Conservation (phyloP, 345 rosid genomes). For the Populus pruinosa region DNA sequence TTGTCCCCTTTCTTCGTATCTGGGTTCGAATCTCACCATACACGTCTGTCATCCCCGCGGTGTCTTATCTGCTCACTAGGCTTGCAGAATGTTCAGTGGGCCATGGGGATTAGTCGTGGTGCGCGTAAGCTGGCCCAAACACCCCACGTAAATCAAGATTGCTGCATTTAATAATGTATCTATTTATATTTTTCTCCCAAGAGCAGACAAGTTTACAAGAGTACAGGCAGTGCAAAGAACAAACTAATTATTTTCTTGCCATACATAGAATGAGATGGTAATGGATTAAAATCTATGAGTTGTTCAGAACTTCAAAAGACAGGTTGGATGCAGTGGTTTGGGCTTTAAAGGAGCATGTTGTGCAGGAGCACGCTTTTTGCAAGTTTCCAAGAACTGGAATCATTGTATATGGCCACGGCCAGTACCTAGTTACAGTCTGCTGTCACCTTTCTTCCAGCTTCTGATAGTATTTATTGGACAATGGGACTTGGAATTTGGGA, state of each 20-base stretch:
- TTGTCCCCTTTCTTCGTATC: too few species aligned
- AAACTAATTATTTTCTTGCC: background rate
- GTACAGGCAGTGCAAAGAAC: too few species aligned
- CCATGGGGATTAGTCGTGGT: too few species aligned
- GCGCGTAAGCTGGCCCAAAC: too few species aligned
- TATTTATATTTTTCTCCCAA: too few species aligned
- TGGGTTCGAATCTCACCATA: too few species aligned
- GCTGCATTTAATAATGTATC: too few species aligned
- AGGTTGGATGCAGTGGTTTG: background rate
- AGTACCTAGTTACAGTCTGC: background rate
- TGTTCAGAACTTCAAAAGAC: background rate
- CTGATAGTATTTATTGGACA: background rate
- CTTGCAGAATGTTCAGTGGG: too few species aligned
- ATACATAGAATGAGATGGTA: background rate
- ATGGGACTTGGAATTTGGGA: constrained; percentile 4
- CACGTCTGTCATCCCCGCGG: too few species aligned
- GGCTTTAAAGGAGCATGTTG: constrained; percentile 16
- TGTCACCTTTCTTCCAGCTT: background rate
- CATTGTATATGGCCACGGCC: constrained; percentile 19
- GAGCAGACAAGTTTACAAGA: too few species aligned
- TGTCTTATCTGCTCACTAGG: too few species aligned
- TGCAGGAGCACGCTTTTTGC: constrained; percentile 6
- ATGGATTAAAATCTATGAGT: background rate
- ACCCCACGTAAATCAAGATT: too few species aligned
- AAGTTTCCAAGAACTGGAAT: background rate